Percentiles rank a stretch among this genome's conserved stretches.
These are phyloP conservation scores for Ganoderma leucocontextum DNA, from an alignment of 1,284 basidiomycete genomes.

Conservation along the genomic window DNA sequence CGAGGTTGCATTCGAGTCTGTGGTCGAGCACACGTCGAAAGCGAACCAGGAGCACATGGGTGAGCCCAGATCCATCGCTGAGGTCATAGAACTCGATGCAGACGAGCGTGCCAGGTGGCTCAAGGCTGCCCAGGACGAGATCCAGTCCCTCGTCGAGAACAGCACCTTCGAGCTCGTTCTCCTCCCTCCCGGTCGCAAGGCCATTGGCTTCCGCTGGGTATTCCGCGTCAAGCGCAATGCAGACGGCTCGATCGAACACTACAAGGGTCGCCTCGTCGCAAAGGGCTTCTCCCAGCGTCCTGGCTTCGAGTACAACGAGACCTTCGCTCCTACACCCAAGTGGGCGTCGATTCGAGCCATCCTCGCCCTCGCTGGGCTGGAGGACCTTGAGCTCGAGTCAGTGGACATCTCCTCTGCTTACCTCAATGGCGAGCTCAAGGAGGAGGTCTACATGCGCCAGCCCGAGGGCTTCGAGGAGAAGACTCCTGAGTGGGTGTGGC, in stretches of 20 bases:
- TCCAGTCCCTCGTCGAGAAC: constrained; percentile 25
- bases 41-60: too few species aligned
- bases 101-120: constrained; percentile 9
- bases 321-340: constrained; percentile 51
- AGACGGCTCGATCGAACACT: constrained; percentile 34
- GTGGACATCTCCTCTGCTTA: constrained; percentile 48
- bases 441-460: constrained; percentile 50
- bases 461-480: constrained; percentile 44
- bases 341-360: constrained; percentile 47
- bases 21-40: too few species aligned
- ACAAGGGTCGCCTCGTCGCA: constrained; percentile 51
- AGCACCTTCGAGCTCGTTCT: constrained; percentile 37
- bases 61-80: too few species aligned
- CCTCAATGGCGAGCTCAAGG: constrained; percentile 50
- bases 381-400: constrained; percentile 44
- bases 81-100: constrained; percentile 6
- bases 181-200: constrained; percentile 34
- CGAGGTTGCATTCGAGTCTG: too few species aligned
- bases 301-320: constrained; percentile 49
- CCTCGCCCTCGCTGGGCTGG: constrained; percentile 47
- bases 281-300: constrained; percentile 39
- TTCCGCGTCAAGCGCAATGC: constrained; percentile 49
- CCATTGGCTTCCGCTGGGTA: constrained; percentile 41
- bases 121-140: constrained; percentile 19
- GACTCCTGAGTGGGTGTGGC: constrained; percentile 36